Evolutionary conservation across 2,329 filamentous ascomycete genomes (phyloP).

Genomic region (Camillea tinctor): DNA sequence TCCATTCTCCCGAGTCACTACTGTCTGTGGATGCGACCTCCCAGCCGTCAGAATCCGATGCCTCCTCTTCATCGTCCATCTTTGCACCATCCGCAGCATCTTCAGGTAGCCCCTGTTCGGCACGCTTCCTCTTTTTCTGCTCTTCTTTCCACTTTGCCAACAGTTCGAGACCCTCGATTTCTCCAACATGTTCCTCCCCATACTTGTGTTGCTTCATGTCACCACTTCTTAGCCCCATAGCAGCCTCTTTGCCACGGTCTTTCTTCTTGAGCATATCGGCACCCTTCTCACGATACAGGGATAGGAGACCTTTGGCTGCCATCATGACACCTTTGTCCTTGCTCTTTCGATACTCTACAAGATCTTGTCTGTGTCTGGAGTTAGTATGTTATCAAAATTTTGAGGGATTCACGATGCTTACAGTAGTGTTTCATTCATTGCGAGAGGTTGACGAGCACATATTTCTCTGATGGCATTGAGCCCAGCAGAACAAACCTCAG

Average conservation of each 20-base stretch:
- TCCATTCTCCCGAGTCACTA: conserved; percentile 83
- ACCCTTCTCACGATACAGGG: conserved; percentile 86
- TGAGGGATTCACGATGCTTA: conserved; percentile 67
- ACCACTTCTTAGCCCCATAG: conserved; percentile 75
- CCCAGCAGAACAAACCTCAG: conserved; percentile 79
- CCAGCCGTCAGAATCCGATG: conserved; percentile 57
- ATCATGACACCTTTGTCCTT: conserved; percentile 99
- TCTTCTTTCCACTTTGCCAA: conserved; percentile 93
- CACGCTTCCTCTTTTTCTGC: conserved; percentile 71
- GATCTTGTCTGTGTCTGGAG: conserved; percentile 58
- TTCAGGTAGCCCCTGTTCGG: conserved; percentile 66
- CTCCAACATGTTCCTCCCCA: conserved; percentile 76
- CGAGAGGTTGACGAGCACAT: conserved; percentile 87
- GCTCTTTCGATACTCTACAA: conserved; percentile 92
- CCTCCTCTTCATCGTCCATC: conserved; percentile 58
- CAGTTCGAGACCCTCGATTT: conserved; percentile 88
- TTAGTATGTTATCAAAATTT: not conserved
- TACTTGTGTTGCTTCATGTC: conserved; percentile 75
- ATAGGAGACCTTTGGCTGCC: conserved; percentile 89
- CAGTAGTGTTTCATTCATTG: conserved; percentile 92
- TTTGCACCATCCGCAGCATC: conserved; percentile 60
- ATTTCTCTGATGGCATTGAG: conserved; percentile 95
- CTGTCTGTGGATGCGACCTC: conserved; percentile 60
- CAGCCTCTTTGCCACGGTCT: conserved; percentile 87
- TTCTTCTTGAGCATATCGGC: conserved; percentile 86